Evolutionary conservation across 2,329 filamentous ascomycete species (phyloP).

Genomic region (Xylariaceae sp.): DNA sequence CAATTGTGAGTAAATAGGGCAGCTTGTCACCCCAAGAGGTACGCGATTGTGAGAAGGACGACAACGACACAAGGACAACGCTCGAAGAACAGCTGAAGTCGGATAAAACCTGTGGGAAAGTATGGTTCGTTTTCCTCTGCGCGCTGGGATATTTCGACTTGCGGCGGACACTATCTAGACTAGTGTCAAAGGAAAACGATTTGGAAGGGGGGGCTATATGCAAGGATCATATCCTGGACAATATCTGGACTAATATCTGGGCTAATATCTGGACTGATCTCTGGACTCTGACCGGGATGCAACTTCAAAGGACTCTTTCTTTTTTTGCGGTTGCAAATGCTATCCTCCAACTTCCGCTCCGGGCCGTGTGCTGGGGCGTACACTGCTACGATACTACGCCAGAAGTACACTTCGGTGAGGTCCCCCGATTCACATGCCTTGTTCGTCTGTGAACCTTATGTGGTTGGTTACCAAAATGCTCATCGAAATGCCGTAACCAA

Average conservation of each 20-base stretch:
- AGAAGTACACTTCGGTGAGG: no score
- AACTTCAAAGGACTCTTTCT: no score
- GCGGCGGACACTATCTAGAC: background rate
- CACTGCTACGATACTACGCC: no score
- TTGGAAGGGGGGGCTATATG: background rate
- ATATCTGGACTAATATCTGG: no score
- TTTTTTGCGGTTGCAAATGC: no score
- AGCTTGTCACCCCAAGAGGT: background rate
- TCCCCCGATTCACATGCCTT: background rate
- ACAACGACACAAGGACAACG: background rate
- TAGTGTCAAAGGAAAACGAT: background rate
- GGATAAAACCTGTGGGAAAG: slow-evolving; percentile 8
- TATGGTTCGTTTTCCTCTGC: background rate
- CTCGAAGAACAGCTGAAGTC: slow-evolving; percentile 5
- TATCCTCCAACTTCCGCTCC: no score
- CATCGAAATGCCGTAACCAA: slow-evolving; percentile 10
- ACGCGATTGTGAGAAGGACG: background rate
- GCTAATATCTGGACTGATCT: no score
- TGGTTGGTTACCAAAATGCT: slow-evolving; percentile 20
- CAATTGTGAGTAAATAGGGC: background rate
- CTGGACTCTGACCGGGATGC: no score
- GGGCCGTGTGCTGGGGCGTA: no score
- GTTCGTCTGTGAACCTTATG: slow-evolving; percentile 1
- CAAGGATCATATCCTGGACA: slow-evolving; percentile 18
- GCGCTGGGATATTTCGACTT: background rate